A percentile compares a stretch with the other conserved stretches of the same genome.
These are phyloP conservation scores for Chondrostereum purpureum DNA, from an alignment of 1,284 basidiomycete genomes.

Conservation along the genomic window DNA sequence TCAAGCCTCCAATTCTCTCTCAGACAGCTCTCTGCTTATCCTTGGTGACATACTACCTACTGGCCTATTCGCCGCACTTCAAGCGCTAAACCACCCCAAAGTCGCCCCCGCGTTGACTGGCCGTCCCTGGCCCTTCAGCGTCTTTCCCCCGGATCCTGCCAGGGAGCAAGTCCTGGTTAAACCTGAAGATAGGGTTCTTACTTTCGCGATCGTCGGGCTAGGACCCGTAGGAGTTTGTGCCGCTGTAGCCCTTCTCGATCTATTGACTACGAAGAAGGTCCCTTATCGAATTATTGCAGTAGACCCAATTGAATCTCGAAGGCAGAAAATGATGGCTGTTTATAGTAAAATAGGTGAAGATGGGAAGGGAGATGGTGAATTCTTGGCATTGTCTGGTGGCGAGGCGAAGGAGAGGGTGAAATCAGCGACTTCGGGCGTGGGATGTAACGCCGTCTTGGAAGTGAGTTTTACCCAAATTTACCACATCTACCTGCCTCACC, in stretches of 20 bases:
- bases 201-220: conserved; percentile 62
- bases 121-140: conserved; percentile 49
- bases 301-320: conserved; percentile 50
- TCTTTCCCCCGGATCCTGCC: conserved; percentile 20
- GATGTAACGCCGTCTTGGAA: conserved; percentile 64
- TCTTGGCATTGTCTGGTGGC: conserved; percentile 44
- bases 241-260: conserved; percentile 57
- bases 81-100: conserved; percentile 69
- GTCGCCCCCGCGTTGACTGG: conserved; percentile 49
- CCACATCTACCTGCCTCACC: conserved; percentile 1
- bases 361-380: conserved; percentile 39
- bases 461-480: conserved; percentile 25
- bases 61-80: conserved; percentile 68
- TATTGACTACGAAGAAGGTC: conserved; percentile 37
- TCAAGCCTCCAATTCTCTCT: conserved; percentile 31
- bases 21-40: conserved; percentile 61
- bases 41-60: conserved; percentile 80
- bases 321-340: conserved; percentile 50
- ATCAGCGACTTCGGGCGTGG: conserved; percentile 46
- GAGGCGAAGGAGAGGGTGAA: conserved; percentile 43
- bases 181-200: conserved; percentile 43
- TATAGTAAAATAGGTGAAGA: conserved; percentile 41
- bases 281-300: conserved; percentile 55
- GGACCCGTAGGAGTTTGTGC: conserved; percentile 76
- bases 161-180: conserved; percentile 18